phyloP scores from a whole-genome alignment of 495 filamentous ascomycete genomes.

The Mytilinidion resinicola region DNA sequence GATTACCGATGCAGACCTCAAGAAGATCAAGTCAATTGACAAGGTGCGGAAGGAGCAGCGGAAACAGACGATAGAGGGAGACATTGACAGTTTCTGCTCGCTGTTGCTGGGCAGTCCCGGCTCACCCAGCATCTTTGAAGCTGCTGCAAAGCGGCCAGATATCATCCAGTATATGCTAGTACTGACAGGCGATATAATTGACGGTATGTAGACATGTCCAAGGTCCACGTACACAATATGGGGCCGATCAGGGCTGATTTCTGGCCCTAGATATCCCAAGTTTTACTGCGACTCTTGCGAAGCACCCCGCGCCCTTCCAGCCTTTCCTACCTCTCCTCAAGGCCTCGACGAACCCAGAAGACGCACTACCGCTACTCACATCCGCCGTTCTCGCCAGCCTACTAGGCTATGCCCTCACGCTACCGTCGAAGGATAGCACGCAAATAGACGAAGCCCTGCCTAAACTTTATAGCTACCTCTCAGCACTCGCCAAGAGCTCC shows the following conservation, averaged over 20 bases:
- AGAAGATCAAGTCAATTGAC: conserved; percentile 95
- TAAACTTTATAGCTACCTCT: conserved; percentile 80
- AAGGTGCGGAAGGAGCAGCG: conserved; percentile 89
- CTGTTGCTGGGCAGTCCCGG: conserved; percentile 71
- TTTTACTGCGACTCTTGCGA: conserved; percentile 66
- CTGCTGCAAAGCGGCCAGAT: conserved; percentile 70
- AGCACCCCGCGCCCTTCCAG: conserved; percentile 71
- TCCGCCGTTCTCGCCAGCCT: conserved; percentile 81
- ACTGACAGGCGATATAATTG: conserved; percentile 78
- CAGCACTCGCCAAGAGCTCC: conserved; percentile 69
- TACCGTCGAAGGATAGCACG: conserved; percentile 47
- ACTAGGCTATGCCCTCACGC: conserved; percentile 61
- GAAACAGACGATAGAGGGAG: conserved; percentile 68
- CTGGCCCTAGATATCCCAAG: conserved; percentile 63
- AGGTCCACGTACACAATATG: not conserved
- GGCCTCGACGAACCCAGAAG: conserved; percentile 65
- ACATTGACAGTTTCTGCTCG: conserved; percentile 67
- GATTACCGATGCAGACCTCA: conserved; percentile 89
- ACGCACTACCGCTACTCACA: conserved; percentile 80
- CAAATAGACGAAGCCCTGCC: conserved; percentile 71
- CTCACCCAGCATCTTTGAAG: conserved; percentile 72
- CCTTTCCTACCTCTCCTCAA: conserved; percentile 81
- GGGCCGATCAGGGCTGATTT: too few relatives aligned
- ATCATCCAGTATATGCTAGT: conserved; percentile 94
- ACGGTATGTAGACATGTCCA: conserved; percentile 49